These are phyloP conservation scores for Sisymbrium irio DNA, from an alignment of 345 rosid species.

Conservation along the genomic window DNA sequence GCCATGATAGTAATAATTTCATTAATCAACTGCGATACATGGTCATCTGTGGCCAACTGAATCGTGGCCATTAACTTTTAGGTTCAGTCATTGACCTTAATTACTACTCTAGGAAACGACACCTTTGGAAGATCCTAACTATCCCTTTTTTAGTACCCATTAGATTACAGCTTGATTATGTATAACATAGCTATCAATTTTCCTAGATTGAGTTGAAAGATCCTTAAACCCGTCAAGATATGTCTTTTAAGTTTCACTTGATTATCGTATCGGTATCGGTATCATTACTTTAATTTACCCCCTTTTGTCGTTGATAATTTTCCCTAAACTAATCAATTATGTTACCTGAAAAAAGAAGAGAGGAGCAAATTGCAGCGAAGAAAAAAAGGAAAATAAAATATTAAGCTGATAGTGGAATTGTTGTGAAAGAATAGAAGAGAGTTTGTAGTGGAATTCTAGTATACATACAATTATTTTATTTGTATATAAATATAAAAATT, in stretches of 20 bases:
- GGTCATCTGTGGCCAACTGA: neutral
- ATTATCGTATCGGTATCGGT: neutral
- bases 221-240: slow-evolving; percentile 5
- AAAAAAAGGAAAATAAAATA: neutral
- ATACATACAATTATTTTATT: neutral
- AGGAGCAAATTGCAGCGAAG: neutral
- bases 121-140: neutral
- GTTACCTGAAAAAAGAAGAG: slow-evolving; percentile 17
- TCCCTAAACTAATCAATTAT: slow-evolving; percentile 16
- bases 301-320: neutral
- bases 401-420: neutral
- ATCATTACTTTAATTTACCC: neutral
- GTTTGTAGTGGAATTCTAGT: slow-evolving; percentile 21
- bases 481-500: neutral
- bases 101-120: neutral
- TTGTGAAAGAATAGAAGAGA: neutral
- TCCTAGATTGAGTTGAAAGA: slow-evolving; percentile 23
- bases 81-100: neutral
- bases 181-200: neutral
- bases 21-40: neutral
- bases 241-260: slow-evolving; percentile 9
- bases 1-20: neutral
- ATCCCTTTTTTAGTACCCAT: neutral
- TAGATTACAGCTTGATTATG: neutral
- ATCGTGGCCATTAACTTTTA: neutral